phyloP scores from a whole-genome alignment of 805 yeast species.

The Candida ascalaphidarum region DNA sequence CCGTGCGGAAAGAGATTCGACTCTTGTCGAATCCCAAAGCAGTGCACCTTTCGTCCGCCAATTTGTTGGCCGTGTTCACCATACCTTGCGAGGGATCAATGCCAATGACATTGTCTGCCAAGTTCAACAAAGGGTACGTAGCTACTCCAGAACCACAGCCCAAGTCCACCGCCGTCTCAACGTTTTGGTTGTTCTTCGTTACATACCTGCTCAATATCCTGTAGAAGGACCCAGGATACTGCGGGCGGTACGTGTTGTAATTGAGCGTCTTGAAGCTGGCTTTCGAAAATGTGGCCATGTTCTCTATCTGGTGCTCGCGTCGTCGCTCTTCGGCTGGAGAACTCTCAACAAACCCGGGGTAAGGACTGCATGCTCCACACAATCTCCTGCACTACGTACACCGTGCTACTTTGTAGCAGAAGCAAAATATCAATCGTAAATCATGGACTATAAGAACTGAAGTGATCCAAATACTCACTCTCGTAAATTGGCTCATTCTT shows the following conservation, averaged over 20 bases:
- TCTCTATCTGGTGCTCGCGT: too few relatives aligned
- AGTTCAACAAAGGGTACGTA: slow-evolving; percentile 32
- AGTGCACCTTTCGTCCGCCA: slow-evolving; percentile 13
- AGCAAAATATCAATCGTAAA: too few relatives aligned
- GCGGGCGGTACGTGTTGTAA: slow-evolving; percentile 31
- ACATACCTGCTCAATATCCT: slow-evolving; percentile 17
- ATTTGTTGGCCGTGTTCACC: slow-evolving; percentile 34
- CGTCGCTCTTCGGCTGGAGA: too few relatives aligned
- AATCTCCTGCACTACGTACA: too few relatives aligned
- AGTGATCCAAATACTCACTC: too few relatives aligned
- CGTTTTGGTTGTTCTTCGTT: slow-evolving; percentile 3
- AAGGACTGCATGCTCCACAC: too few relatives aligned
- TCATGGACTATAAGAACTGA: too few relatives aligned
- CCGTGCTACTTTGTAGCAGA: too few relatives aligned
- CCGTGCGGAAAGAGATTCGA: slow-evolving; percentile 20
- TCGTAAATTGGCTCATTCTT: too few relatives aligned
- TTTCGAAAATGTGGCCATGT: slow-evolving; percentile 29
- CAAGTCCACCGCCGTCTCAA: slow-evolving; percentile 23
- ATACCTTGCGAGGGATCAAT: slow-evolving; percentile 40
- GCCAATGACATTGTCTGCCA: slow-evolving; percentile 32
- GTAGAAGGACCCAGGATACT: slow-evolving; percentile 31
- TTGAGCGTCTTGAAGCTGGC: slow-evolving; percentile 22
- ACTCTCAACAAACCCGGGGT: too few relatives aligned
- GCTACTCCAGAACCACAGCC: slow-evolving; percentile 54
- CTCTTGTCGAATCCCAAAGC: slow-evolving; percentile 17